A percentile compares a stretch with the other conserved stretches of the same genome.
Evolutionary conservation across 2,329 filamentous ascomycete species (phyloP).

Genomic region (Plectosphaerella plurivora): DNA sequence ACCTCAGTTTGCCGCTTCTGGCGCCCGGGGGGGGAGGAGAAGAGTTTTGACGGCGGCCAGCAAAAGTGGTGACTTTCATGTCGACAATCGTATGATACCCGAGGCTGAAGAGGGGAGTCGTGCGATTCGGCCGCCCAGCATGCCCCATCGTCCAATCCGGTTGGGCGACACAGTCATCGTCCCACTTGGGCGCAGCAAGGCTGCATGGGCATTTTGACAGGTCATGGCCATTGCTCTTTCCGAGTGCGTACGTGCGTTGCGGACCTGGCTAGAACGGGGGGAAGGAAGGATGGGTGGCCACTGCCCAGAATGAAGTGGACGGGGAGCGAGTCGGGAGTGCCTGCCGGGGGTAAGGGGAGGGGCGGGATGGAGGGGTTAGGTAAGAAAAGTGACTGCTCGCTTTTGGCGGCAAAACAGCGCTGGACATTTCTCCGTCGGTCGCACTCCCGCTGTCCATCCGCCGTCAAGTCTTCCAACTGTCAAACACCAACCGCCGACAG

Average conservation of each 20-base stretch:
- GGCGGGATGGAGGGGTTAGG: too few relatives aligned
- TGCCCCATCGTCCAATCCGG: not conserved
- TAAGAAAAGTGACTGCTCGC: too few relatives aligned
- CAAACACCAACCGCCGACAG: too few relatives aligned
- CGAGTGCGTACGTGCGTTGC: not conserved
- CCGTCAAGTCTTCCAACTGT: too few relatives aligned
- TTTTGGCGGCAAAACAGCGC: too few relatives aligned
- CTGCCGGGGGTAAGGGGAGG: too few relatives aligned
- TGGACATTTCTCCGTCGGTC: too few relatives aligned
- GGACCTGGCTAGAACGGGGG: too few relatives aligned
- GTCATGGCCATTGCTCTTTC: not conserved
- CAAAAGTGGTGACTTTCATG: constrained; percentile 13
- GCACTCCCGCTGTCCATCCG: too few relatives aligned
- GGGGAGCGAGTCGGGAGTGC: too few relatives aligned
- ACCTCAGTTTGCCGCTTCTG: constrained; percentile 8
- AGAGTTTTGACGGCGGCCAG: constrained; percentile 8
- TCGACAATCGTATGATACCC: constrained; percentile 31
- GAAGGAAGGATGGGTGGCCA: too few relatives aligned
- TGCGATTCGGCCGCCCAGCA: constrained; percentile 11
- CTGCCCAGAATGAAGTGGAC: too few relatives aligned
- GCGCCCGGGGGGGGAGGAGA: constrained; percentile 6
- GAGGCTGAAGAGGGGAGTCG: constrained; percentile 28
- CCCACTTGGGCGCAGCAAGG: not conserved
- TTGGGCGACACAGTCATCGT: not conserved
- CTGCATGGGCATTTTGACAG: not conserved